phyloP scores from a whole-genome alignment of 257 asterid species.

The Thymus quinquecostatus region DNA sequence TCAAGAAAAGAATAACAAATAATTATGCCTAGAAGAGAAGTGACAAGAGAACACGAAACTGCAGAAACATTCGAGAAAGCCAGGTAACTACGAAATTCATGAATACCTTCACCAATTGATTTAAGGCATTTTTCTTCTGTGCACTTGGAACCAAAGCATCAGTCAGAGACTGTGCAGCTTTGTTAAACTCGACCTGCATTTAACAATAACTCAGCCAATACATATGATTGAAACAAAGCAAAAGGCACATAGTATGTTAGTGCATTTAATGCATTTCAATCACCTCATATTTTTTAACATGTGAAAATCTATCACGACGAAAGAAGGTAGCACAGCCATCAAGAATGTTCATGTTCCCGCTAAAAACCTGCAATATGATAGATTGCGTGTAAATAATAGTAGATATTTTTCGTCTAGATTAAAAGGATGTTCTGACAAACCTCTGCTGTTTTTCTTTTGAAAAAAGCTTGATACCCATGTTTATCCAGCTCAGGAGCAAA shows the following conservation, averaged over 20 bases:
- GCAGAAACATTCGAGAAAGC: slow-evolving; percentile 2
- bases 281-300: slow-evolving; percentile 97
- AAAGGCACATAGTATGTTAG: slow-evolving; percentile 23
- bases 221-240: slow-evolving; percentile 10
- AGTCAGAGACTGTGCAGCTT: slow-evolving; percentile 97
- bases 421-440: slow-evolving; percentile 45
- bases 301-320: slow-evolving; percentile 96
- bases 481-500: slow-evolving; percentile 96
- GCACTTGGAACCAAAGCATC: slow-evolving; percentile 82
- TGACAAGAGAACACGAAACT: slow-evolving; percentile 15
- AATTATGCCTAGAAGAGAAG: not conserved
- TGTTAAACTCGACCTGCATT: slow-evolving; percentile 91
- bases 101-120: slow-evolving; percentile 83
- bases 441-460: slow-evolving; percentile 86
- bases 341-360: slow-evolving; percentile 54
- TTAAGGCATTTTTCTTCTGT: slow-evolving; percentile 82
- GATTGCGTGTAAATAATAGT: slow-evolving; percentile 27
- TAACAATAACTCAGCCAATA: slow-evolving; percentile 56
- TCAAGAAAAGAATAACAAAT: slow-evolving; percentile 27
- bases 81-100: slow-evolving; percentile 1
- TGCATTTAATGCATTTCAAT: slow-evolving; percentile 17
- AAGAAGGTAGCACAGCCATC: slow-evolving; percentile 99
- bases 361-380: slow-evolving; percentile 57
- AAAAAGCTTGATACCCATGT: slow-evolving; percentile 91
- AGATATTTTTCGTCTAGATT: slow-evolving; percentile 15